Evolutionary conservation across 768 basidiomycete species (phyloP), one percentile per base, ranked within the genome.

Genomic region (Trametes coccinea): DNA sequence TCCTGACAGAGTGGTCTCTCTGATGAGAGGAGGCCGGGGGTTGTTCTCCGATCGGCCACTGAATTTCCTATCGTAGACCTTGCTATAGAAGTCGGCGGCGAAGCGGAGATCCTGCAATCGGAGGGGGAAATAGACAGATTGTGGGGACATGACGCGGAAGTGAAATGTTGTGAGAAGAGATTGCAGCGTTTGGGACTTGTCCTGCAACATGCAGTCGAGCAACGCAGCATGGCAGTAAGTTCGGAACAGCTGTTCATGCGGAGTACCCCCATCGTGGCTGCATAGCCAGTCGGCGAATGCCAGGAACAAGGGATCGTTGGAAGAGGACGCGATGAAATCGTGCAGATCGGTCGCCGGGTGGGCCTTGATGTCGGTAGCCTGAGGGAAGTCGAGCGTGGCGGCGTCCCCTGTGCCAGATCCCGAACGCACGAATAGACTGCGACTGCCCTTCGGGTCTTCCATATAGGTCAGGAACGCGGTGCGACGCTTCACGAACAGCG

Each of bases 391-490:
- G 14, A 95, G 82, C 0, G 85, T 88, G 16, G 92, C 92, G 2
- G 91, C 84, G 67, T 94, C 92, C 2, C 92, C 92, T 4, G 88
- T 84, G 33, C 92, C 89, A 13, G 89, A 86, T 16, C 93, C 92
- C 14, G 93, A 91, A 11, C 92, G 87, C 9, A 95, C 89, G 67
- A 95, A 95, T 10, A 97, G 80, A 72, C 92, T 93, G 48, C 94
- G 84, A 67, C 93, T 95, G 8, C 96, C 96, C 65, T 92, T 85
- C 0, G 97, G 93, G 72, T 98, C 97, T 66, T 95, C 91, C 4
- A 88, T 89, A 70, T 98, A 99, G 70, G 92, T 92, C 47, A 98
- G 79, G 73, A 95, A 95, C 0, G 94, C 95, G 0, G 94, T 90
- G 30, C 93, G 82, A 16, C 95, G 87, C 73, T 98, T 96, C 62